Evolutionary conservation across 2,329 filamentous ascomycete genomes (phyloP).

Genomic region (Thielaviopsis punctulata): DNA sequence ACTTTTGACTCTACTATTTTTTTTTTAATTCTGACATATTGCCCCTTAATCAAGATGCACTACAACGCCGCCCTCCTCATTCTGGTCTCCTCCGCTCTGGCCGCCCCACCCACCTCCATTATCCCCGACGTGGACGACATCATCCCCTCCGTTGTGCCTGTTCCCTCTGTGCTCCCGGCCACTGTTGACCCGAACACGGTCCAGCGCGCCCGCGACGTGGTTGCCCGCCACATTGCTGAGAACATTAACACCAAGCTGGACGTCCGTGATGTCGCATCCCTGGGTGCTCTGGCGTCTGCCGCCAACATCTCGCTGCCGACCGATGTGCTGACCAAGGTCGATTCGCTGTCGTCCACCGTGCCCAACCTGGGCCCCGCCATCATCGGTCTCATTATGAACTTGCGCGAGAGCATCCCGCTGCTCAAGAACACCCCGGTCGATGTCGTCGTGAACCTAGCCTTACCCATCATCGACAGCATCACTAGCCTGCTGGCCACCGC

Average conservation of each 20-base stretch:
- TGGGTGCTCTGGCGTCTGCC: neutral
- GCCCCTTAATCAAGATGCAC: constrained; percentile 6
- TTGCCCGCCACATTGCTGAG: neutral
- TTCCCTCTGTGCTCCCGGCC: neutral
- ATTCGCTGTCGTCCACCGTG: neutral
- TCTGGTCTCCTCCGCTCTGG: constrained; percentile 5
- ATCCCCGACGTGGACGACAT: neutral
- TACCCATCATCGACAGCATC: constrained; percentile 8
- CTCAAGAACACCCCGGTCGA: constrained; percentile 1
- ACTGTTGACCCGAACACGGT: too few relatives aligned
- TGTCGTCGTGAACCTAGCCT: constrained; percentile 1
- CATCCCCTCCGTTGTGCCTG: neutral
- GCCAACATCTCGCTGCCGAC: constrained; percentile 2
- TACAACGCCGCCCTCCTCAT: constrained; percentile 4
- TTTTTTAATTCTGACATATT: neutral
- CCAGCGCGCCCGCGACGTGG: neutral
- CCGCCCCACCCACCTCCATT: neutral
- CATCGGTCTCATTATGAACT: constrained; percentile 2
- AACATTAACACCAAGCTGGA: neutral
- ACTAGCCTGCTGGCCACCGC: neutral
- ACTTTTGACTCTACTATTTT: neutral
- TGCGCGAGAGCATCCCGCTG: neutral
- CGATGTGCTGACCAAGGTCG: constrained; percentile 1
- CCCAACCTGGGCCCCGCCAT: constrained; percentile 5
- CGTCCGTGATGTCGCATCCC: neutral